A percentile compares a stretch with the other conserved stretches of the same genome.
phyloP scores from a whole-genome alignment of 208 protist species.

The Acanthamoeba healyi region DNA sequence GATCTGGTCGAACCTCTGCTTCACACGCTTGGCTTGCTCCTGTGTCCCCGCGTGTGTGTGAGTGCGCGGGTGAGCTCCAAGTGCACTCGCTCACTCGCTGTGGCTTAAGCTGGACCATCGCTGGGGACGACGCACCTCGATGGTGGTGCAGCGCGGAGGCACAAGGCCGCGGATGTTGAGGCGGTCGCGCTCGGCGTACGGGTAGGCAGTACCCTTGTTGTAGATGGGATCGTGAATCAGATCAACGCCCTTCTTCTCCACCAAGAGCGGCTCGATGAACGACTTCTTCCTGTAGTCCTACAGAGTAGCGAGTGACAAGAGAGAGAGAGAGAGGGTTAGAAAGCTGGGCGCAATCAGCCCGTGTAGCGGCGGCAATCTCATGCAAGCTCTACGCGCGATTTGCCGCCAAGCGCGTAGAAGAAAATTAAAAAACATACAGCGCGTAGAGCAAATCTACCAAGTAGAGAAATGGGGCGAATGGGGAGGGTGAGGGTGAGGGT shows the following conservation, averaged over 20 bases:
- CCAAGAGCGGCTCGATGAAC: slow-evolving; percentile 11
- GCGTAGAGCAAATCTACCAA: neutral
- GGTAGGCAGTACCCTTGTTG: slow-evolving; percentile 65
- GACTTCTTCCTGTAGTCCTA: slow-evolving; percentile 37
- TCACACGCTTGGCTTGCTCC: slow-evolving; percentile 59
- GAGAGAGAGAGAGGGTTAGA: too few species aligned
- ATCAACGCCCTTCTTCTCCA: slow-evolving; percentile 31
- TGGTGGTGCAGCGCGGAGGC: slow-evolving; percentile 46
- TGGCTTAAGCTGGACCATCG: neutral
- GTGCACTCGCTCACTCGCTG: too few species aligned
- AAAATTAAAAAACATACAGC: too few species aligned
- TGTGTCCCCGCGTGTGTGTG: neutral
- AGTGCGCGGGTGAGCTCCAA: neutral
- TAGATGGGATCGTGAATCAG: slow-evolving; percentile 57
- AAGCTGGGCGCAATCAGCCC: too few species aligned
- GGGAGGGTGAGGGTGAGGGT: too few species aligned
- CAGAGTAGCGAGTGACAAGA: neutral
- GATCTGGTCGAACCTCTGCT: slow-evolving; percentile 8
- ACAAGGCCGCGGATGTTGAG: slow-evolving; percentile 44
- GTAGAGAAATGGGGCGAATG: neutral
- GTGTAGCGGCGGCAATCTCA: too few species aligned
- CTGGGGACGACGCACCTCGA: neutral
- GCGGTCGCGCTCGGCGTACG: slow-evolving; percentile 55
- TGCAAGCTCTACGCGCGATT: too few species aligned
- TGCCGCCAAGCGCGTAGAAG: too few species aligned